phyloP scores from a whole-genome alignment of 2,329 filamentous ascomycete genomes.

The Chrysoporthe puriensis region DNA sequence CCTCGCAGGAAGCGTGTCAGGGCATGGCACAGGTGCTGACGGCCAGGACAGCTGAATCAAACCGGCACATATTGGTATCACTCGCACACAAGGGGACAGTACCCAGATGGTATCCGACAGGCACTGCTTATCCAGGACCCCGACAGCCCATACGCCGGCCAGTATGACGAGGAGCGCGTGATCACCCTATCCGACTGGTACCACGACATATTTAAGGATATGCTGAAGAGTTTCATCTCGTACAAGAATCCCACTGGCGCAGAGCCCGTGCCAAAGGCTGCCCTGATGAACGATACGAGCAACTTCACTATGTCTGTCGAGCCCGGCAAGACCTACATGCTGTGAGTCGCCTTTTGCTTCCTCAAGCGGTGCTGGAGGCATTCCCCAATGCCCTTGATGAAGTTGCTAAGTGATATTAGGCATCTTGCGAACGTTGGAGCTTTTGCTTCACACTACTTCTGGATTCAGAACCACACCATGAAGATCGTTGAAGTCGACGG shows the following conservation, averaged over 20 bases:
- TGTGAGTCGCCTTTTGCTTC: conserved; percentile 53
- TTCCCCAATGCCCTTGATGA: too few relatives aligned
- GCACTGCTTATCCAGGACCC: conserved; percentile 68
- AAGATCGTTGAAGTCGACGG: conserved; percentile 75
- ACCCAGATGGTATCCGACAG: conserved; percentile 70
- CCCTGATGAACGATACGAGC: conserved; percentile 72
- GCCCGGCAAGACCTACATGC: conserved; percentile 71
- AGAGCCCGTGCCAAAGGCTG: conserved; percentile 69
- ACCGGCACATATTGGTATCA: conserved; percentile 82
- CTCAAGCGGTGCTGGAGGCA: too few relatives aligned
- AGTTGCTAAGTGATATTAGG: too few relatives aligned
- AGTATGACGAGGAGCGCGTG: conserved; percentile 67
- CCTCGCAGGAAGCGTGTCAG: not conserved
- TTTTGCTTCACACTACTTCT: conserved; percentile 69
- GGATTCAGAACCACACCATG: conserved; percentile 71
- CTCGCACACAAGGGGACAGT: conserved; percentile 68
- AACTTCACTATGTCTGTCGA: conserved; percentile 62
- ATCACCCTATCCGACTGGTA: conserved; percentile 76
- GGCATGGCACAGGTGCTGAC: not conserved
- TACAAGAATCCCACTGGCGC: conserved; percentile 60
- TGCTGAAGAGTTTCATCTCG: conserved; percentile 54
- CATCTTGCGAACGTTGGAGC: conserved; percentile 67
- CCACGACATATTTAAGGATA: conserved; percentile 57
- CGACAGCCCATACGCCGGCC: conserved; percentile 55
- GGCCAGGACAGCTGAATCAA: conserved; percentile 52